phyloP scores from a whole-genome alignment of 2,329 filamentous ascomycete species.

The Chalaropsis ovoidea region DNA sequence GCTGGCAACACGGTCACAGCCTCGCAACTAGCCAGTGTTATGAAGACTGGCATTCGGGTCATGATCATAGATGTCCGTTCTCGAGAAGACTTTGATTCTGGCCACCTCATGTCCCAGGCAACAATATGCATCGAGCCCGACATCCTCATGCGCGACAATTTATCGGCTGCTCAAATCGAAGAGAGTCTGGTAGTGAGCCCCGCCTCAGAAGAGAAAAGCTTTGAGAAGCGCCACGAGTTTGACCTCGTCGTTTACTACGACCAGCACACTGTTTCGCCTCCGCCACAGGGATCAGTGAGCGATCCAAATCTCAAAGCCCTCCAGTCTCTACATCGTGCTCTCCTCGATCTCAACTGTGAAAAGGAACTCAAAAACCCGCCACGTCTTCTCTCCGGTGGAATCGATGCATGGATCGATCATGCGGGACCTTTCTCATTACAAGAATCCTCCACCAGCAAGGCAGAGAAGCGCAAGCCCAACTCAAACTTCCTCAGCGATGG shows the following conservation, averaged over 20 bases:
- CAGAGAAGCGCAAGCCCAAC: constrained; percentile 24
- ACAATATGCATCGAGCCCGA: constrained; percentile 84
- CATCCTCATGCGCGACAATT: constrained; percentile 57
- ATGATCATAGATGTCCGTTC: constrained; percentile 77
- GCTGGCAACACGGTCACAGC: constrained; percentile 52
- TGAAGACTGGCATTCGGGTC: constrained; percentile 51
- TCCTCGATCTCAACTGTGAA: constrained; percentile 73
- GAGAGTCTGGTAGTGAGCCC: constrained; percentile 64
- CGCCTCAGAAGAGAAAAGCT: constrained; percentile 62
- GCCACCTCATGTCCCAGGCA: constrained; percentile 74
- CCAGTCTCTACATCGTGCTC: constrained; percentile 59
- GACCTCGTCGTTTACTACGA: constrained; percentile 91
- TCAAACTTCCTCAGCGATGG: constrained; percentile 14
- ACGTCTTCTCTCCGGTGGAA: constrained; percentile 67
- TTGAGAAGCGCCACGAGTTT: constrained; percentile 61
- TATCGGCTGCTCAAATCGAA: constrained; percentile 51
- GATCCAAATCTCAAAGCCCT: constrained; percentile 22
- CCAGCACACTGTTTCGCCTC: constrained; percentile 49
- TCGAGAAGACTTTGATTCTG: constrained; percentile 71
- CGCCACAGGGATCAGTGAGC: constrained; percentile 25
- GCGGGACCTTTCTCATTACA: constrained; percentile 58
- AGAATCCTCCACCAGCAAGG: constrained; percentile 32
- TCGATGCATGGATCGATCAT: constrained; percentile 80
- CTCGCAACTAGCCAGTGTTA: constrained; percentile 59
- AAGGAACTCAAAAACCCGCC: constrained; percentile 63